Base-by-base conservation (phyloP, 1,284 basidiomycete species). In the Trametes pubescens region DNA sequence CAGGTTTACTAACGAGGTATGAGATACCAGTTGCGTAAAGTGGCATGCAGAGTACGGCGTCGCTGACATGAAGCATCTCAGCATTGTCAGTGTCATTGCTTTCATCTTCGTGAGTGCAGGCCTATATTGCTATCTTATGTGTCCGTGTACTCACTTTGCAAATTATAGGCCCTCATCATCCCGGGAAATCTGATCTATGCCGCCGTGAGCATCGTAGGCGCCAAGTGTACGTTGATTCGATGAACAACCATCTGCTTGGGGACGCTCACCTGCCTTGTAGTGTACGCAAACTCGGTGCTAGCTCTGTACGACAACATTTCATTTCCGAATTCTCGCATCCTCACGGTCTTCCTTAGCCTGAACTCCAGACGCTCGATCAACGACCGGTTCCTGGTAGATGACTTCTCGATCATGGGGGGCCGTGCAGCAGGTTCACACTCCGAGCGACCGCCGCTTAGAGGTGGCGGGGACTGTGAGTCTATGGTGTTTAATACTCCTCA, bases 341-440 rank as follows among this genome's bases (percentile, higher is more conserved):
- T n/a, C 16, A 49, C 13, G 24, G 11, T 7, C 47, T 10, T 13
- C 44, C 9, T 3, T 21, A 65, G 64, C n/a, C 16, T 65, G 24
- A 65, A 65, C 53, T 53, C 51, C 8, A 57, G 64, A 4, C 48
- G 55, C 9, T 62, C 57, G 11, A 54, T 65, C 53, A 44, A 57
- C 32, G 22, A 47, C 32, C 43, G 21, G 18, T 47, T 57, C 44
- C 16, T 47, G 26, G n/a, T n/a, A 62, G 55, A 57, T 32, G 55
- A 47, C 44, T 21, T n/a, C 4, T 55, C 38, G 13, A 44, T 13
- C 29, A 29, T 16, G 22, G 13, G 21, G n/a, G 24, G 21, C 21
- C 10, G 21, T 11, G 22, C 46, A n/a, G 11, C 46, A 48, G 22
- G 11, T 26, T 10, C 21, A 26, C 24, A 1, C 24, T 24, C 46